These are phyloP conservation scores for Colletotrichum limetticola DNA, from an alignment of 2,329 filamentous ascomycete species.

Conservation along the genomic window DNA sequence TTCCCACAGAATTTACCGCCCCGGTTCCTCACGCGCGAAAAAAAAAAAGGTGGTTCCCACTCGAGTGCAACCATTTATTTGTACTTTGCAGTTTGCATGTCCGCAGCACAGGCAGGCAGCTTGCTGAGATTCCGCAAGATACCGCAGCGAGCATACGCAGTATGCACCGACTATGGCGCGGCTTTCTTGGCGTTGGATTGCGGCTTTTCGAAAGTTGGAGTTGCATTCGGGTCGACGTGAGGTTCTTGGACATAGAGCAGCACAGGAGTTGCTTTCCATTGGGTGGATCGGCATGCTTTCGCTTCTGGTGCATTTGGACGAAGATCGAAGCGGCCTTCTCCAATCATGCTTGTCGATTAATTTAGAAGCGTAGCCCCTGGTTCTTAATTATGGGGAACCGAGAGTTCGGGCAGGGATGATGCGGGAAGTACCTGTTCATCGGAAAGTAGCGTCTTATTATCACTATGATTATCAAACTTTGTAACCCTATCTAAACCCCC, in stretches of 20 bases:
- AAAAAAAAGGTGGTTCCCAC: background rate
- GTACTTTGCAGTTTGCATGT: background rate
- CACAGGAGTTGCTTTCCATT: background rate
- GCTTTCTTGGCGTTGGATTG: background rate
- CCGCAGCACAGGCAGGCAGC: no score
- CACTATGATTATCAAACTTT: background rate
- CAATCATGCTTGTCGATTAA: slow-evolving; percentile 15
- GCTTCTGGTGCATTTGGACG: background rate
- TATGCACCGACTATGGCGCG: background rate
- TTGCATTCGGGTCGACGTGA: background rate
- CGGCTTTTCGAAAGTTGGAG: background rate
- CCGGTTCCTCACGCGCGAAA: background rate
- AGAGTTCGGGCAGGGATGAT: background rate
- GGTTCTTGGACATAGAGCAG: background rate
- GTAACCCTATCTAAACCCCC: slow-evolving; percentile 12
- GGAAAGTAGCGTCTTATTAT: background rate
- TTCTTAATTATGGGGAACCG: background rate
- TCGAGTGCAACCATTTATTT: background rate
- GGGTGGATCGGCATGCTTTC: background rate
- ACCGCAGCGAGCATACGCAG: background rate
- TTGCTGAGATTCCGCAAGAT: background rate
- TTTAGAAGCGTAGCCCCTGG: slow-evolving; percentile 27
- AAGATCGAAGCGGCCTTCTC: background rate
- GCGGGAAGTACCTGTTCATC: background rate
- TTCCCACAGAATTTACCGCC: no score